Base-by-base conservation (phyloP, 1,139 yeast species). In the Williopsis jadinii region DNA sequence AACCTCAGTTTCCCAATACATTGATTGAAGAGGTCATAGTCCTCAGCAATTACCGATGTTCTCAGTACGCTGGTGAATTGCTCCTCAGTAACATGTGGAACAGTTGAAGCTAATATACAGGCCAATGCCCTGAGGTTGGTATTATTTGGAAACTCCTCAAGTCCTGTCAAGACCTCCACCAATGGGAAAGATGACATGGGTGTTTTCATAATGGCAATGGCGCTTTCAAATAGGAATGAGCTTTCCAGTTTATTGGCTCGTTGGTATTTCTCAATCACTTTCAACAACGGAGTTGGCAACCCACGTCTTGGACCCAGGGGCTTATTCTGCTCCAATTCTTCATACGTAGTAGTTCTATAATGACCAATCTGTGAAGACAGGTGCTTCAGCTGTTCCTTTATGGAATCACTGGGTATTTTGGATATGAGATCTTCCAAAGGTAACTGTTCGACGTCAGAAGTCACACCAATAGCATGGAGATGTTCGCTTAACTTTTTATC, bases 101-200 rank as follows among this genome's bases (percentile, higher is more conserved):
- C 34, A 32, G 41, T 34, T 9, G 37, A 13, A 8, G 42, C 42
- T 9, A 49, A 5, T 9, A 49, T 32, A 24, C 47, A 45, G 3
- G 48, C 39, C 6, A 53, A 35, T 0, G 41, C 35, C 8, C 37
- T 35, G 38, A 41, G 50, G 24, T 50, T 53, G 28, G 41, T 41
- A 35, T 53, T 53, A 2, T 34, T 11, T 2, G 45, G 42, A 8
- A 30, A 32, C 12, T 19, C 8, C 28, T 14, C 12, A 32, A 9
- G 24, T n/a, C 24, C 15, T 14, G n/a, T 11, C 11, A 5, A 19
- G 26, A 32, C 28, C 11, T 11, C 26, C 9, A 15, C 5, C 9
- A 9, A 10, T 32, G 28, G 15, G 34, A 10, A 28, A 28, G 8
- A 3, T 28, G 30, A 11, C 30, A 28, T 28, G 11, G 30, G 30